Conservation (phyloP, 768 basidiomycete species). For the Cubamyces lactineus region DNA sequence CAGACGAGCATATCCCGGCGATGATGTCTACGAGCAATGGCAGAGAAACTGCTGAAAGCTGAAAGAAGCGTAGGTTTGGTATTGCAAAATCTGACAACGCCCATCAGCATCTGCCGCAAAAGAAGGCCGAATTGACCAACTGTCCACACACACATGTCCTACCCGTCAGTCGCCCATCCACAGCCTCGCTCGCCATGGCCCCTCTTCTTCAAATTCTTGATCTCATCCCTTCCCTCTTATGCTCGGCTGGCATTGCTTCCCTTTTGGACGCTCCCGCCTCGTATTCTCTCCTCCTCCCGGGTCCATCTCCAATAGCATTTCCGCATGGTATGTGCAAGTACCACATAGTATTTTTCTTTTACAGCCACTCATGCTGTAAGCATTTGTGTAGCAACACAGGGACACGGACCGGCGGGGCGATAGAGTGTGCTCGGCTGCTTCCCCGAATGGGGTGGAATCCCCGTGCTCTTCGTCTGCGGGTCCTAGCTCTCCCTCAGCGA, state of each 20-base stretch:
- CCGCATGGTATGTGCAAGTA: too few species aligned
- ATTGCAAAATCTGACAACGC: neutral
- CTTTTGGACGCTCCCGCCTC: neutral
- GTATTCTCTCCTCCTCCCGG: neutral
- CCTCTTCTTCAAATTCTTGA: constrained; percentile 1
- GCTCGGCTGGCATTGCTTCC: neutral
- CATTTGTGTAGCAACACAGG: too few species aligned
- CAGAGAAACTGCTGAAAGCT: too few species aligned
- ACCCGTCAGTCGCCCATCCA: constrained; percentile 5
- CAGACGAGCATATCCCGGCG: too few species aligned
- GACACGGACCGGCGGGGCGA: too few species aligned
- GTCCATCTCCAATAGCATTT: neutral
- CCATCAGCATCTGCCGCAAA: neutral
- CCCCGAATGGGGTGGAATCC: too few species aligned
- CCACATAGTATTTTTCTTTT: too few species aligned
- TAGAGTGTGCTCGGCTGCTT: too few species aligned
- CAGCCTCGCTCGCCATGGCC: constrained; percentile 2
- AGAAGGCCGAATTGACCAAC: neutral
- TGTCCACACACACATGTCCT: neutral
- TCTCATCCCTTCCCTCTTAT: neutral
- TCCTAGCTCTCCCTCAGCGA: too few species aligned
- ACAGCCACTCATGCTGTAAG: too few species aligned
- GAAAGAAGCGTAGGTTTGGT: neutral
- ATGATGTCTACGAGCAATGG: too few species aligned
- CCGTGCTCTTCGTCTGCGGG: too few species aligned